These are phyloP conservation scores for Canavalia ensiformis DNA, from an alignment of 306 rosid species.

Conservation along the genomic window DNA sequence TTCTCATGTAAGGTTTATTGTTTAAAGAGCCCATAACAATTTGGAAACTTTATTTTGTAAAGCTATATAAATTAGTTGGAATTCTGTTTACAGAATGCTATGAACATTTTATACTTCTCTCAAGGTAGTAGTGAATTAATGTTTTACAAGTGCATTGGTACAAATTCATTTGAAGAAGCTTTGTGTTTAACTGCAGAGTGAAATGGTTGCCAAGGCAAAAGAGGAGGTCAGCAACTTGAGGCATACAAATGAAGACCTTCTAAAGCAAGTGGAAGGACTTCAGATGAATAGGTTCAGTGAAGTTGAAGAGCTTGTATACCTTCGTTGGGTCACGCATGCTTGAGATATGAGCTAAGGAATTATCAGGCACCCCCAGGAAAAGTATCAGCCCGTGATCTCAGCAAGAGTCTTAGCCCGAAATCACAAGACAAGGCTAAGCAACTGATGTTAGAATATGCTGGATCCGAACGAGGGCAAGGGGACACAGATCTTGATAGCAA, in stretches of 20 bases:
- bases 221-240: conserved; percentile 72
- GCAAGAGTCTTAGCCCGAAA: conserved; percentile 82
- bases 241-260: conserved; percentile 86
- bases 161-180: conserved; percentile 24
- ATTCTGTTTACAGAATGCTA: neutral
- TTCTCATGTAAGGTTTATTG: neutral
- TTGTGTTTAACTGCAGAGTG: conserved; percentile 66
- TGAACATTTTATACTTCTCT: neutral
- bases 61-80: conserved; percentile 6
- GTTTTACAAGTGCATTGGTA: conserved; percentile 12
- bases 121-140: conserved; percentile 34
- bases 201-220: conserved; percentile 72
- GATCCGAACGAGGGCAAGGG: conserved; percentile 95
- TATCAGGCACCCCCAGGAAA: conserved; percentile 75
- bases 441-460: conserved; percentile 90
- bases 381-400: conserved; percentile 87
- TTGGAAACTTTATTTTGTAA: conserved; percentile 13
- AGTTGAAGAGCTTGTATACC: conserved; percentile 97
- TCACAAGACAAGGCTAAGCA: conserved; percentile 92
- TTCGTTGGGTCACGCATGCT: conserved; percentile 98
- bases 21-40: neutral
- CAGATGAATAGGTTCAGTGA: conserved; percentile 92
- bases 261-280: conserved; percentile 94
- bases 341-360: conserved; percentile 90
- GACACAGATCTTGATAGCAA: conserved; percentile 97